A percentile compares a stretch with the other conserved stretches of the same genome.
These are phyloP conservation scores for Hymenoscyphus linearis DNA, from an alignment of 2,329 filamentous ascomycete species.

Conservation along the genomic window DNA sequence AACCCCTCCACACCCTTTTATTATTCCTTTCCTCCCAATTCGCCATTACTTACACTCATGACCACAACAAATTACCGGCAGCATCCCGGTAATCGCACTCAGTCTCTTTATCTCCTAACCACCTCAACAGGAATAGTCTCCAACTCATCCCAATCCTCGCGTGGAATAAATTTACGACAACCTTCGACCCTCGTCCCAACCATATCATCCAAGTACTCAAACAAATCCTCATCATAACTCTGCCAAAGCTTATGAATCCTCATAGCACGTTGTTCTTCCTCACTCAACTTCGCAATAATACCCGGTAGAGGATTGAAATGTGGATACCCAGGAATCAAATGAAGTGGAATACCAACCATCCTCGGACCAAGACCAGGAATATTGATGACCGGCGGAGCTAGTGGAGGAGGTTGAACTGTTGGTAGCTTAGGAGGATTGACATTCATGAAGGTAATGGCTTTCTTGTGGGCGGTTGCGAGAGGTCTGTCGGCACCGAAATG, in stretches of 20 bases:
- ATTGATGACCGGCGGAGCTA: not conserved
- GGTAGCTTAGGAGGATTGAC: not conserved
- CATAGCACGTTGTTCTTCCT: not conserved
- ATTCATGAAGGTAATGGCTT: not conserved
- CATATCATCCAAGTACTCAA: not conserved
- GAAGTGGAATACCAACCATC: not conserved
- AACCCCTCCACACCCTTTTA: not conserved
- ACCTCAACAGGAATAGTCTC: not conserved
- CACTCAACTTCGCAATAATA: not conserved
- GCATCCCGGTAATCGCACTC: no score
- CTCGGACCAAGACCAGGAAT: not conserved
- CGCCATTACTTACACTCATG: not conserved
- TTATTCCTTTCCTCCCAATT: not conserved
- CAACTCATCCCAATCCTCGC: conserved; percentile 5
- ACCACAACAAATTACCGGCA: no score
- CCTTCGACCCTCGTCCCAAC: not conserved
- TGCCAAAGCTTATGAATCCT: not conserved
- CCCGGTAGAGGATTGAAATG: not conserved
- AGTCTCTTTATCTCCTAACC: not conserved
- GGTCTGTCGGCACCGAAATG: not conserved
- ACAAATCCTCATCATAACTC: not conserved
- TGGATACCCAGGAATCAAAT: not conserved
- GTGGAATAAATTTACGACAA: not conserved
- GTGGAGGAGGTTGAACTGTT: not conserved
- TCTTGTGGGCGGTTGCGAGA: not conserved